phyloP scores from a whole-genome alignment of 495 filamentous ascomycete species.

The Penicillium robsamsonii region DNA sequence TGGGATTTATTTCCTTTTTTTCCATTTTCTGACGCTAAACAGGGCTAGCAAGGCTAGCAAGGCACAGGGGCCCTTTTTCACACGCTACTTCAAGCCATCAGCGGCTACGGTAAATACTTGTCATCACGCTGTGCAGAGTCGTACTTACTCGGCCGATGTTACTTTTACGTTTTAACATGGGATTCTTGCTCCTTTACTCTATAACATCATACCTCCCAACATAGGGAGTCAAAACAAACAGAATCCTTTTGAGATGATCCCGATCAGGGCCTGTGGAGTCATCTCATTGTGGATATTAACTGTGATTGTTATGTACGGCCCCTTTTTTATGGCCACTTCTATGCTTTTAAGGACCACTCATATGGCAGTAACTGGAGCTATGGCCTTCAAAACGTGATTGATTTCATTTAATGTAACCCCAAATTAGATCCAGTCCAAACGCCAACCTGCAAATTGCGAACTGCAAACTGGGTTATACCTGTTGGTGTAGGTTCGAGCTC shows the following conservation, averaged over 20 bases:
- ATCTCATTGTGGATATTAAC: constrained; percentile 4
- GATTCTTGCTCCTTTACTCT: neutral
- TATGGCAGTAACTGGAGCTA: constrained; percentile 4
- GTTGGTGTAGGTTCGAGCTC: neutral
- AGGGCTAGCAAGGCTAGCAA: constrained; percentile 7
- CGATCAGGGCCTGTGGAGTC: constrained; percentile 16
- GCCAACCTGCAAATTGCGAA: neutral
- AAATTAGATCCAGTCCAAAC: constrained; percentile 1
- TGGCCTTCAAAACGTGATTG: constrained; percentile 4
- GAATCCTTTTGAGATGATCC: constrained; percentile 14
- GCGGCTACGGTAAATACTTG: constrained; percentile 15
- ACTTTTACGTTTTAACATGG: neutral
- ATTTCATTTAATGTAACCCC: constrained; percentile 5
- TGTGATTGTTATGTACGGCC: constrained; percentile 6
- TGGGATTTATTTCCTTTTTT: constrained; percentile 10
- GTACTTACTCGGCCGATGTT: neutral
- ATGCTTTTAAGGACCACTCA: constrained; percentile 2
- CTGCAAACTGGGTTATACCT: neutral
- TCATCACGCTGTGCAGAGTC: neutral
- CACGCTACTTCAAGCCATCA: constrained; percentile 17
- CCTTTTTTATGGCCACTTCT: constrained; percentile 8
- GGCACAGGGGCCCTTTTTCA: constrained; percentile 8
- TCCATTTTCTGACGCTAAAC: constrained; percentile 5
- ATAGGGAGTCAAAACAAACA: constrained; percentile 18
- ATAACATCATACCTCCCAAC: neutral